phyloP scores from a whole-genome alignment of 352 stramenopile species.

The Globisporangium carolinianum region DNA sequence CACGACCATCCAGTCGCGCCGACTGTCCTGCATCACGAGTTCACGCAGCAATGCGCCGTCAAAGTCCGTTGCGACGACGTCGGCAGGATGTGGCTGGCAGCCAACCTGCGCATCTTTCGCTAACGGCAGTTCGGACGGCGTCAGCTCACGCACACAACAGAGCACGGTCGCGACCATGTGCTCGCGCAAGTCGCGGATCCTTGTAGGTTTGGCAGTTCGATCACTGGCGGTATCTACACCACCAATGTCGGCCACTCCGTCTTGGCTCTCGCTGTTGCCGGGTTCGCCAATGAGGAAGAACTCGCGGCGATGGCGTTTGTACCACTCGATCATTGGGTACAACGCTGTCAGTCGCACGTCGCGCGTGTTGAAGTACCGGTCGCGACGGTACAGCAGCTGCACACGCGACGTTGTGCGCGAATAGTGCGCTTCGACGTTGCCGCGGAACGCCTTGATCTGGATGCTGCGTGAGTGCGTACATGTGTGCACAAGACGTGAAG shows the following conservation, averaged over 20 bases:
- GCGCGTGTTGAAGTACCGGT: conserved; percentile 49
- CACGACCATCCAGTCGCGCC: conserved; percentile 31
- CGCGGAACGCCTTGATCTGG: conserved; percentile 31
- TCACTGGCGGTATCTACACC: no score
- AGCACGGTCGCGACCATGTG: conserved; percentile 51
- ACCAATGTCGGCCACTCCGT: no score
- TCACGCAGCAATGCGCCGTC: no score
- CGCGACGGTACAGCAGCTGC: conserved; percentile 52
- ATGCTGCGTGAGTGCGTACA: conserved; percentile 13
- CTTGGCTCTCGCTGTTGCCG: conserved; percentile 3
- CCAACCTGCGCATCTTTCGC: no score
- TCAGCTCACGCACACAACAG: no score
- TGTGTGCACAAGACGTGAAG: background rate
- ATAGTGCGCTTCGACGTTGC: conserved; percentile 54
- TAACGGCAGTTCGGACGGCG: no score
- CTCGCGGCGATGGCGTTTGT: conserved; percentile 17
- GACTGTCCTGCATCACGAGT: conserved; percentile 34
- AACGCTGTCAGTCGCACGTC: conserved; percentile 42
- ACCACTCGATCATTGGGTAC: conserved; percentile 66
- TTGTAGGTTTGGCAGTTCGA: background rate
- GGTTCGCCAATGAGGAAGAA: conserved; percentile 23
- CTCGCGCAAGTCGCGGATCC: conserved; percentile 40
- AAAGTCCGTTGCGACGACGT: no score
- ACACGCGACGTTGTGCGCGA: conserved; percentile 26
- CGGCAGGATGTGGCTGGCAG: no score